Conservation (phyloP, 2,329 filamentous ascomycete genomes). For the Botrytis aclada region DNA sequence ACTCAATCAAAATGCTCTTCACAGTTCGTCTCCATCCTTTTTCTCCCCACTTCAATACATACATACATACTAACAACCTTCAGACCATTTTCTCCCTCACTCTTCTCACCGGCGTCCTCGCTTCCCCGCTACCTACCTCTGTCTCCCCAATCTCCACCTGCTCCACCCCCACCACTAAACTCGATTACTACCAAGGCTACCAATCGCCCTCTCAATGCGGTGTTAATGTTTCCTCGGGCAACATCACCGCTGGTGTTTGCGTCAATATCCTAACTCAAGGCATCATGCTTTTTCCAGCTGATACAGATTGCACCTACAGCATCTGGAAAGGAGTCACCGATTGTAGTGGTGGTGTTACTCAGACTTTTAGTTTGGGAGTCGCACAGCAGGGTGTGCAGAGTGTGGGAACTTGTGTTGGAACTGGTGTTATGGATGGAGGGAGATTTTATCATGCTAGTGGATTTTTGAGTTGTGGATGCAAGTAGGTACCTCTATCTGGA, state of each 20-base stretch:
- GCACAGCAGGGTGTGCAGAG: not conserved
- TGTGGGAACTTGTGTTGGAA: slow-evolving; percentile 1
- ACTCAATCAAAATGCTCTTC: slow-evolving; percentile 15
- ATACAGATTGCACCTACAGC: not conserved
- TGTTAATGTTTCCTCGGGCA: not conserved
- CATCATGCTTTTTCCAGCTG: slow-evolving; percentile 7
- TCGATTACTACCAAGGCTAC: slow-evolving; percentile 17
- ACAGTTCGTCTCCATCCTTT: not conserved
- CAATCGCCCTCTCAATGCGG: not conserved
- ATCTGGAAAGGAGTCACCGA: not conserved
- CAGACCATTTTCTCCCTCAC: slow-evolving; percentile 5
- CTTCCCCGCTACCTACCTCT: not conserved
- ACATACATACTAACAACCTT: not conserved
- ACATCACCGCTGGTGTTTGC: slow-evolving; percentile 12
- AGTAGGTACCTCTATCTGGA: not conserved
- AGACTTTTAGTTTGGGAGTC: not conserved
- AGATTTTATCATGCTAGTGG: slow-evolving; percentile 14
- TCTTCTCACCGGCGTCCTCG: slow-evolving; percentile 5
- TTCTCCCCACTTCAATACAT: not conserved
- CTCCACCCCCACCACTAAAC: not conserved
- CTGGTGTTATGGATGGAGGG: not conserved
- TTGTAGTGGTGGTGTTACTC: not conserved
- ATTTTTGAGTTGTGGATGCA: slow-evolving; percentile 11
- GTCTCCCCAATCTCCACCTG: not conserved
- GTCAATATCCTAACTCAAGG: slow-evolving; percentile 1